Percentiles rank a stretch among this genome's conserved stretches.
These are phyloP conservation scores for Aspergillus fumigatus DNA, from an alignment of 2,329 filamentous ascomycete species.

Conservation along the genomic window DNA sequence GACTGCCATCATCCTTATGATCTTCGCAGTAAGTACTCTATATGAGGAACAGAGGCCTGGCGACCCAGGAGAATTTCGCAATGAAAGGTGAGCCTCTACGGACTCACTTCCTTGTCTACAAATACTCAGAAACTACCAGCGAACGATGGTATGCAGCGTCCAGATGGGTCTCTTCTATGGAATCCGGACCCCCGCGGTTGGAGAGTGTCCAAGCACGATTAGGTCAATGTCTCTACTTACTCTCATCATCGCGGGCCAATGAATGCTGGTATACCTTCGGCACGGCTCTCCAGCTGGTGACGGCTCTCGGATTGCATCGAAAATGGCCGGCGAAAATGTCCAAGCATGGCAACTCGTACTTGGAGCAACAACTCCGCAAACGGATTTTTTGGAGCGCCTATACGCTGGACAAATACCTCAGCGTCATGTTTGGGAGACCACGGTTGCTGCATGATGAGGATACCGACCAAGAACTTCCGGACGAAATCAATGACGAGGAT, in stretches of 20 bases:
- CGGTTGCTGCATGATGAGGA: conserved; percentile 60
- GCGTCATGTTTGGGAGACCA: conserved; percentile 59
- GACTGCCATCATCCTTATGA: conserved; percentile 46
- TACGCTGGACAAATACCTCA: conserved; percentile 59
- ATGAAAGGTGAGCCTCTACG: conserved; percentile 23
- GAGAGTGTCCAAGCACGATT: conserved; percentile 56
- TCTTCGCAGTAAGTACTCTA: conserved; percentile 47
- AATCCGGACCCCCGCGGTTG: conserved; percentile 51
- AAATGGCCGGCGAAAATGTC: conserved; percentile 24
- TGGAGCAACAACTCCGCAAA: conserved; percentile 50
- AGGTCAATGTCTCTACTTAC: conserved; percentile 55
- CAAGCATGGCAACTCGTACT: conserved; percentile 26
- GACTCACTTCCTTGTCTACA: background rate
- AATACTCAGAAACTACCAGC: conserved; percentile 11
- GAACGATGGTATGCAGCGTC: conserved; percentile 38
- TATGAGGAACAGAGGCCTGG: conserved; percentile 41
- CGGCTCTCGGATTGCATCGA: conserved; percentile 39
- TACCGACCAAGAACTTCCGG: conserved; percentile 58
- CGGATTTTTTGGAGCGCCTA: conserved; percentile 62
- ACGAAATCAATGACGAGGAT: conserved; percentile 53
- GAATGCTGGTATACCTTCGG: conserved; percentile 60
- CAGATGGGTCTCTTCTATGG: conserved; percentile 35
- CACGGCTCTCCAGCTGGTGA: conserved; percentile 52
- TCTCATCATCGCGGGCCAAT: conserved; percentile 57
- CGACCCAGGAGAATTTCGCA: conserved; percentile 19